phyloP scores from a whole-genome alignment of 2,329 filamentous ascomycete genomes.

The Phoma herbarum region DNA sequence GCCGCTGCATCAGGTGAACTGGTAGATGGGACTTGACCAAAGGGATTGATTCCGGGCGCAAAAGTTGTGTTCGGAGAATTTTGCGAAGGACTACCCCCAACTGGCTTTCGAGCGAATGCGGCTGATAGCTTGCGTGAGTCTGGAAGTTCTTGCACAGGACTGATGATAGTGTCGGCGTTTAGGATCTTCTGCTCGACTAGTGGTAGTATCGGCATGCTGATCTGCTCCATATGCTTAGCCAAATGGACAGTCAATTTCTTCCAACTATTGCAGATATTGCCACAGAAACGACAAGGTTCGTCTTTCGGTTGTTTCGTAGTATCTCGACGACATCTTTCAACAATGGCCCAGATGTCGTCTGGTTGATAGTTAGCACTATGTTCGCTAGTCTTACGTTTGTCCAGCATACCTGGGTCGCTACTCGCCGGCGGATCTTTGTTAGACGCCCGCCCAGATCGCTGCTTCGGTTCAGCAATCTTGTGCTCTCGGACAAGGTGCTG shows the following conservation, averaged over 20 bases:
- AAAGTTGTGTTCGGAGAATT: constrained; percentile 43
- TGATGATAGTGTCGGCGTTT: constrained; percentile 50
- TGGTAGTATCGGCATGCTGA: constrained; percentile 79
- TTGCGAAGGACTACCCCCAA: constrained; percentile 37
- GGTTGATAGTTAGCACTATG: constrained; percentile 24
- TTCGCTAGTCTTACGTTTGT: not conserved
- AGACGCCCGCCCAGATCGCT: constrained; percentile 68
- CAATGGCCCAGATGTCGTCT: constrained; percentile 77
- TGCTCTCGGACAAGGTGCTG: constrained; percentile 93
- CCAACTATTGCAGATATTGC: constrained; percentile 81
- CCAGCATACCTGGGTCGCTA: constrained; percentile 38
- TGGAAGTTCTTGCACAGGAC: constrained; percentile 49
- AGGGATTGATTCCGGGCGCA: constrained; percentile 46
- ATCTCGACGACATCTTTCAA: constrained; percentile 79
- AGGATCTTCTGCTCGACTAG: constrained; percentile 53
- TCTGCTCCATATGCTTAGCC: constrained; percentile 92
- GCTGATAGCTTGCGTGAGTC: constrained; percentile 45
- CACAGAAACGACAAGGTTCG: constrained; percentile 88
- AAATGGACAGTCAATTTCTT: constrained; percentile 94
- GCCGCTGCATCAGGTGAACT: constrained; percentile 35
- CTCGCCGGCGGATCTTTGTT: constrained; percentile 41
- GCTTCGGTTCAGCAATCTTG: constrained; percentile 82
- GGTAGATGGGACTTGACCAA: constrained; percentile 38
- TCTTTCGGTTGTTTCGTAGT: constrained; percentile 72
- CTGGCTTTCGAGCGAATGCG: constrained; percentile 39